Evolutionary conservation across 2,329 filamentous ascomycete species (phyloP), one percentile per base, ranked within the genome.

Genomic region (Pochonia chlamydosporia): DNA sequence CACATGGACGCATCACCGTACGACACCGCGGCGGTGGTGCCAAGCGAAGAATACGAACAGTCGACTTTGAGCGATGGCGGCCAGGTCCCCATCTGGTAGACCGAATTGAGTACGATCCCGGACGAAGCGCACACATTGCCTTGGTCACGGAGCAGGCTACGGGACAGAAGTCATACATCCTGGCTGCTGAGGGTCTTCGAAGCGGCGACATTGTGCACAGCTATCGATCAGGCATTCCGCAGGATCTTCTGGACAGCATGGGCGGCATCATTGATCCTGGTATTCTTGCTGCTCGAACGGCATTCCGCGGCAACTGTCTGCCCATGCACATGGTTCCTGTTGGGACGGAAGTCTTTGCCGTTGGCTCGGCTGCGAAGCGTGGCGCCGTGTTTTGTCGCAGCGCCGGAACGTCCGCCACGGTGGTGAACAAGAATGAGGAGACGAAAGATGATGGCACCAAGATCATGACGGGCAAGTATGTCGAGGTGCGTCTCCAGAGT

Each of bases 251-350:
- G 59, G 83, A 86, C 43, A 90, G 84, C 63, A 97, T 99, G 91
- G 93, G 93, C 51, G 92, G 93, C 57, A 73, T 85, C 36, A 79
- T 96, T 43, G 93, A 99, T 75, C 90, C 92, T 10, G 95, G 95
- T 85, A 89, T 99, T 65, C 72, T 99, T 52, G 93, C 95, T 7
- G 88, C 93, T 25, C 93, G 89, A 72, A 99, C 95, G 21, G 91
- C 90, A 1, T 91, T 91, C 73, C 81, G 89, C 60, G 93, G 93
- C 47, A 99, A 99, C 68, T 99, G 93, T 64, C 70, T 99, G 56
- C 93, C 93, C 13, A 75, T 99, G 63, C 88, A 95, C 69, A 93
- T 99, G 84, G 87, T 99, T 50, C 95, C 93, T 1, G 79, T 96
- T 33, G 92, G 93, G n/a, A 96, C 90, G 3, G 81, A 89, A 36